Evolutionary conservation across 768 basidiomycete genomes (phyloP).

Genomic region (Royoungia palumana): DNA sequence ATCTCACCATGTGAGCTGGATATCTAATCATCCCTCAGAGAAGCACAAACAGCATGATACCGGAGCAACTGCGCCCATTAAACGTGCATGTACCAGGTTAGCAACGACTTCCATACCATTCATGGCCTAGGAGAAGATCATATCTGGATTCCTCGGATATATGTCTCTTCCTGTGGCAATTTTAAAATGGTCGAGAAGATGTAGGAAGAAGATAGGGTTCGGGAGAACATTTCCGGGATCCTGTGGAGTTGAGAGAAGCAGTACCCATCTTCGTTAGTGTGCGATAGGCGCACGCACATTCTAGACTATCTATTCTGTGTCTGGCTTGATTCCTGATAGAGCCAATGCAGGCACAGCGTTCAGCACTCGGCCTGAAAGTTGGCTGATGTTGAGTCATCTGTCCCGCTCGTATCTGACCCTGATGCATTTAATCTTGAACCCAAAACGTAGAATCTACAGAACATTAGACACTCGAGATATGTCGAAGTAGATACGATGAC

Average conservation of each 20-base stretch:
- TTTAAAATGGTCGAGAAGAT: not conserved
- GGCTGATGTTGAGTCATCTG: not conserved
- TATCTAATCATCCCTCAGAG: not conserved
- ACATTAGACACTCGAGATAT: not conserved
- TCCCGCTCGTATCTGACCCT: slow-evolving; percentile 1
- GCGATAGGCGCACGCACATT: too few relatives aligned
- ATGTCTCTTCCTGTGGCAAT: not conserved
- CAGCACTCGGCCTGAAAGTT: not conserved
- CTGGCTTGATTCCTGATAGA: slow-evolving; percentile 8
- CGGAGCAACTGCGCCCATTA: slow-evolving; percentile 9
- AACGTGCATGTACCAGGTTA: not conserved
- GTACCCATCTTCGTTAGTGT: too few relatives aligned
- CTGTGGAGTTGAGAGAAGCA: not conserved
- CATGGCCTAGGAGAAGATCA: not conserved
- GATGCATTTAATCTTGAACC: not conserved
- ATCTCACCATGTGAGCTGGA: not conserved
- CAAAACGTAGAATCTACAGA: not conserved
- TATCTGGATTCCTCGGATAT: slow-evolving; percentile 10
- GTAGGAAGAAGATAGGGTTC: not conserved
- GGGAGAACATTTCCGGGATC: not conserved
- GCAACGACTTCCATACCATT: slow-evolving; percentile 1
- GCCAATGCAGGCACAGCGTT: not conserved
- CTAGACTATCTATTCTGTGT: not conserved
- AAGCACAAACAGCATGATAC: not conserved
- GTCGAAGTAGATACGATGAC: not conserved